Conservation (phyloP, 78 protist genomes). For the Cavenderia fasciculata region DNA sequence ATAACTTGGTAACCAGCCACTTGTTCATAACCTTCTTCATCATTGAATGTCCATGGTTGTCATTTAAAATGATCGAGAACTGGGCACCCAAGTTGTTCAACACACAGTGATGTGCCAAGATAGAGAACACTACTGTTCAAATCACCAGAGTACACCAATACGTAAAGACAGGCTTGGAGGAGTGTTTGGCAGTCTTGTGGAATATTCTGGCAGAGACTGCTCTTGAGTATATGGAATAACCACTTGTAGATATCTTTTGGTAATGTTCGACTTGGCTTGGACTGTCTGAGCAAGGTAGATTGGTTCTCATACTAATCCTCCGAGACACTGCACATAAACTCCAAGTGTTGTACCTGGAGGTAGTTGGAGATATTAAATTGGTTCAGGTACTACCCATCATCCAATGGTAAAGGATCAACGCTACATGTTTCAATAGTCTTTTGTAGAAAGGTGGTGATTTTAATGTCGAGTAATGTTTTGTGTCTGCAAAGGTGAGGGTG, state of each 20-base stretch:
- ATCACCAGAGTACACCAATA: slow-evolving; percentile 48
- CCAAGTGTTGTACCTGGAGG: too few relatives aligned
- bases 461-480: slow-evolving; percentile 56
- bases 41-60: slow-evolving; percentile 18
- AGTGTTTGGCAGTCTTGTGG: background rate
- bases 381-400: too few relatives aligned
- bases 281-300: too few relatives aligned
- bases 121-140: slow-evolving; percentile 41
- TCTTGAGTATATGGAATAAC: slow-evolving; percentile 29
- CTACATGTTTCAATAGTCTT: too few relatives aligned
- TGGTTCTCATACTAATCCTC: too few relatives aligned
- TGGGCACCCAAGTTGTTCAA: slow-evolving; percentile 13
- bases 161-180: background rate
- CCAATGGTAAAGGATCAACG: too few relatives aligned
- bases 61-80: background rate
- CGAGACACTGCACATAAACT: too few relatives aligned
- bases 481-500: slow-evolving; percentile 62
- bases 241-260: slow-evolving; percentile 27
- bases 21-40: background rate
- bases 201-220: background rate
- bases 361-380: too few relatives aligned
- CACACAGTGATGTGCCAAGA: slow-evolving; percentile 10
- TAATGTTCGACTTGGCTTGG: too few relatives aligned
- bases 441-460: too few relatives aligned
- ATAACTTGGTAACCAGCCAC: slow-evolving; percentile 60